A percentile compares a stretch with the other conserved stretches of the same genome.
These are phyloP conservation scores for Plasmodiophora brassicae DNA, from an alignment of 208 protist genomes.

Conservation along the genomic window DNA sequence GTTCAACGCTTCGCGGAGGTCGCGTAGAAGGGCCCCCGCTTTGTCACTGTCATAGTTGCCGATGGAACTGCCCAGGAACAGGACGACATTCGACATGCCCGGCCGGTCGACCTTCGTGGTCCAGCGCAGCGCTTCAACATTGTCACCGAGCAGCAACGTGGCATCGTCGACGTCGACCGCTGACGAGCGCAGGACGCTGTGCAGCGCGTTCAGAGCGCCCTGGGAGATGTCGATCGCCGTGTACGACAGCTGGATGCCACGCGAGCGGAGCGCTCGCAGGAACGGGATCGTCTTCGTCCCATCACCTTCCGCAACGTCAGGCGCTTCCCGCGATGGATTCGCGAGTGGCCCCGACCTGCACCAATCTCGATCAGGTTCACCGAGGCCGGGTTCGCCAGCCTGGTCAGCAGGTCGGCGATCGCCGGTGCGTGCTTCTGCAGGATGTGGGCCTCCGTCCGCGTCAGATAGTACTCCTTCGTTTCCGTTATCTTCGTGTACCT, in stretches of 20 bases:
- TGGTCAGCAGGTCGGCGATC: too few species aligned
- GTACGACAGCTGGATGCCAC: background rate
- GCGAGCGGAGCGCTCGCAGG: background rate
- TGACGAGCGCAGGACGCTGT: background rate
- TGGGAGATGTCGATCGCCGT: background rate
- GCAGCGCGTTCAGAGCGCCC: background rate
- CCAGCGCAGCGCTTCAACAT: too few species aligned
- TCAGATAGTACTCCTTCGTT: conserved; percentile 14
- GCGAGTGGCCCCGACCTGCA: background rate
- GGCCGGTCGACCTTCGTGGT: background rate
- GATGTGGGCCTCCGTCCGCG: background rate
- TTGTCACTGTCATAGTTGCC: background rate
- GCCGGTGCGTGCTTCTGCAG: background rate
- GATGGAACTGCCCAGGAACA: conserved; percentile 27
- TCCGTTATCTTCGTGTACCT: conserved; percentile 25
- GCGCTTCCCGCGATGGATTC: background rate
- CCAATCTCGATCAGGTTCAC: background rate
- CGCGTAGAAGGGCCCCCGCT: background rate
- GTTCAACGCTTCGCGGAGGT: background rate
- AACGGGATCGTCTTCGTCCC: background rate
- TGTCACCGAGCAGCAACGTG: too few species aligned
- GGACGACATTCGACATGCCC: background rate
- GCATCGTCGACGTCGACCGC: too few species aligned
- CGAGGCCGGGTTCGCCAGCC: too few species aligned
- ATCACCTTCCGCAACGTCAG: background rate